A percentile compares a stretch with the other conserved stretches of the same genome.
Conservation (phyloP, 805 yeast species). For the Scheffersomyces coipomensis region DNA sequence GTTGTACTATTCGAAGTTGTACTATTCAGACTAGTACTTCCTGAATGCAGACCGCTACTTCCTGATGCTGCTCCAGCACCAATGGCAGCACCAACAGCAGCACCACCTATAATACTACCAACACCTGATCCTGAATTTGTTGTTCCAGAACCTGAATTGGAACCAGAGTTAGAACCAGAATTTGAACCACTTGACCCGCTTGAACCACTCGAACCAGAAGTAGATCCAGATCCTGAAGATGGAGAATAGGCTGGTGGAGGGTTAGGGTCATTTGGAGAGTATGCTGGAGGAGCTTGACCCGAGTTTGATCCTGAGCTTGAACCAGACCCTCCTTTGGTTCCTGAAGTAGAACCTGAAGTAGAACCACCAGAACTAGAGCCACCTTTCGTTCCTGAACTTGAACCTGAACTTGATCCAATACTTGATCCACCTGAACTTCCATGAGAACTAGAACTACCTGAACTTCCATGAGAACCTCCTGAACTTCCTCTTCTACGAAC, state of each 20-base stretch:
- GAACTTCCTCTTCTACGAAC: not conserved
- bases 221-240: not conserved
- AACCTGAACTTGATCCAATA: not conserved
- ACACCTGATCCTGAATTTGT: not conserved
- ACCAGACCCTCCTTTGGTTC: not conserved
- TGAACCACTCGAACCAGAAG: not conserved
- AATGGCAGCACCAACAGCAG: not conserved
- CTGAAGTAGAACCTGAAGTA: not conserved
- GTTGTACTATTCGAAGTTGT: no score
- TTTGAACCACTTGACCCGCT: not conserved
- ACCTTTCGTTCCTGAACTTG: not conserved
- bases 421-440: not conserved
- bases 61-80: no score
- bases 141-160: not conserved
- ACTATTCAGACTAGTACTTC: no score
- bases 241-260: conserved; percentile 1
- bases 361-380: not conserved
- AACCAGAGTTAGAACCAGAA: not conserved
- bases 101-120: not conserved
- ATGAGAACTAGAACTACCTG: not conserved
- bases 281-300: not conserved
- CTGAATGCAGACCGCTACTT: no score
- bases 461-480: not conserved
- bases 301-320: not conserved
- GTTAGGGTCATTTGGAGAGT: conserved; percentile 1